Evolutionary conservation across 2,329 filamentous ascomycete species (phyloP), one percentile per base, ranked within the genome.

Genomic region (Plectosphaerella plurivora): DNA sequence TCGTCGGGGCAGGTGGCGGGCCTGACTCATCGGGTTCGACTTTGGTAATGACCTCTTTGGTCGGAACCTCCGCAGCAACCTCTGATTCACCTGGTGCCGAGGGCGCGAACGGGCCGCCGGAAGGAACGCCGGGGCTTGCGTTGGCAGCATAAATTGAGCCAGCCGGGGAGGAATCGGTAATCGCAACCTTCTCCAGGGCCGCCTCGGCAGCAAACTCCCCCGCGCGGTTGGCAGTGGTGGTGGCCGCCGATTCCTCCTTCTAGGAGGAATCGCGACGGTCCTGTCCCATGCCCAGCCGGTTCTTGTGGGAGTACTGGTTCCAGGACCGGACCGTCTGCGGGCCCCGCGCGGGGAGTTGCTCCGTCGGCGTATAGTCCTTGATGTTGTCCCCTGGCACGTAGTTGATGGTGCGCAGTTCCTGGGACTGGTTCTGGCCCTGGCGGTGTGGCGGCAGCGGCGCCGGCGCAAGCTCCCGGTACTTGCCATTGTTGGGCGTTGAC

Each of bases 241-340:
- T n/a, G 41, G 18, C 22, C n/a, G 22, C 15, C 33, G 33, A 16
- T 49, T 28, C 5, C 8, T 14, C 35, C 41, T 47, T 39, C 55
- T 58, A 58, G 51, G 51, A 53, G 8, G 56, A 58, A 41, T 51
- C 51, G 28, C 56, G 56, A n/a, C 56, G 54, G 45, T 58, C 56
- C 41, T 58, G 54, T n/a, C 49, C 54, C 37, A 50, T 62, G 55
- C 72, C 75, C 57, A 73, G 73, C 25, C 75, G 68, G 11, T 28
- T 28, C 25, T 50, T 50, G n/a, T 50, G 48, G 15, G 39, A 41
- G 16, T 41, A 50, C 25, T 50, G 48, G 46, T 78, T 80, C 81
- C 81, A 84, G 1, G 80, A 81, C 25, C 81, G 67, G 33, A 84
- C 82, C 44, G 74, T 73, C 12, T 78, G 81, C 1, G 81, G 81